Evolutionary conservation across 371 early-diverging fungal species (phyloP), one percentile per base, ranked within the genome.

Genomic region (Actinomortierella ambigua): DNA sequence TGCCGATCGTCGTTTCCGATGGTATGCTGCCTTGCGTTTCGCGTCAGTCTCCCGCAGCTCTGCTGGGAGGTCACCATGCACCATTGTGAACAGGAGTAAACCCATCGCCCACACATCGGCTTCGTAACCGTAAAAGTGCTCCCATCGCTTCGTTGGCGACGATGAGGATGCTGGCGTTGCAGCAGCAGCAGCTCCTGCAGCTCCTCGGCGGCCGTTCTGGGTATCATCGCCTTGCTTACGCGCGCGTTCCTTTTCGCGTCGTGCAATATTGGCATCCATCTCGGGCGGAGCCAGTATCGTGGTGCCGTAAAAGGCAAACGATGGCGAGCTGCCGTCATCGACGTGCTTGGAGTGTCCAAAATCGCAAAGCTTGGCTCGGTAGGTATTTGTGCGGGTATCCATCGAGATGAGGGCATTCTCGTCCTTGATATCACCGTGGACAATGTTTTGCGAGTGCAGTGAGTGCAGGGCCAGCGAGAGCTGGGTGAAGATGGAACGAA

Each of bases 21-120:
- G 66, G 34, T 67, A 67, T 3, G 59, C 62, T 14, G 62, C 57
- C 20, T 59, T 28, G 1, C 41, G 50, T 47, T 57, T 58, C n/a
- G 57, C 53, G 20, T 67, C 64, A 1, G 55, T 60, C 47, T 67
- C 67, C 27, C 48, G 53, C 29, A 73, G 39, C 42, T 73, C 75
- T 4, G 53, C 54, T 6, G 75, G 75, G 27, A 73, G 15, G 42
- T 73, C 75, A 1, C 75, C 75, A 15, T 73, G 67, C 23, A 73
- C 51, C 67, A 73, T 59, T 1, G 63, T 73, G 23, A 67, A 73
- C 0, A 73, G 51, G 5, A 63, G 59, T 18, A 73, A 44, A 0
- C 75, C 75, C 27, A 73, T 34, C 1, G 75, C 75, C 67, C 67
- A 73, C 5, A 73, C 67, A 34, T 73, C 75, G 2, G 75, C 75